These are phyloP conservation scores for Saccharomyces kudriavzevii DNA, from an alignment of 805 yeast genomes.

Conservation along the genomic window DNA sequence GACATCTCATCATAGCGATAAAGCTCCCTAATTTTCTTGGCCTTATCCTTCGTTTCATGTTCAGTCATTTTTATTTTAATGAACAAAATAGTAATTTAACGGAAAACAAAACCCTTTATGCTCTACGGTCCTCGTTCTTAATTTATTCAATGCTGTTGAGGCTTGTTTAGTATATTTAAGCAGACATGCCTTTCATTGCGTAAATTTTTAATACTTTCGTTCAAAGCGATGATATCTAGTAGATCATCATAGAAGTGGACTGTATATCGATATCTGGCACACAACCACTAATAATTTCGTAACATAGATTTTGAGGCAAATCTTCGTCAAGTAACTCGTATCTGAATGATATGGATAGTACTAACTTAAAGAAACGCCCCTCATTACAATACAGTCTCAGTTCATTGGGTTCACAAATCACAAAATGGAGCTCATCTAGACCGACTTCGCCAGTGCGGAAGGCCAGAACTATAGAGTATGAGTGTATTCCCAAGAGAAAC, in stretches of 20 bases:
- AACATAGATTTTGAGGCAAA: neutral
- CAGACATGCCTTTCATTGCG: neutral
- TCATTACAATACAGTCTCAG: constrained; percentile 16
- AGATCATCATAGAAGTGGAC: neutral
- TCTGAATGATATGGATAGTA: constrained; percentile 2
- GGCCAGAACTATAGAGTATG: neutral
- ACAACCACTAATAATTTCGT: neutral
- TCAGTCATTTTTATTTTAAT: constrained; percentile 8
- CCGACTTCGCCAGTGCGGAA: constrained; percentile 14
- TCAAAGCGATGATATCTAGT: neutral
- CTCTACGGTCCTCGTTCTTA: neutral
- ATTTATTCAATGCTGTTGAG: neutral
- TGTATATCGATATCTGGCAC: neutral
- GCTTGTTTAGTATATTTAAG: neutral
- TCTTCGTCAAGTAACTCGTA: neutral
- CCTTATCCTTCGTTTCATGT: constrained; percentile 7
- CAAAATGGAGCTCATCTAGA: constrained; percentile 14
- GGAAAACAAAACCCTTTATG: neutral
- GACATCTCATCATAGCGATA: constrained; percentile 70
- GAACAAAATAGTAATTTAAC: too few relatives aligned
- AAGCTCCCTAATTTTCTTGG: constrained; percentile 24
- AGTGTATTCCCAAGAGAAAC: neutral
- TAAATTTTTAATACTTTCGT: neutral
- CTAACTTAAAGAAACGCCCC: constrained; percentile 6
- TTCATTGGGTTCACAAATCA: constrained; percentile 19